These are phyloP conservation scores for Nitzschia putrida DNA, from an alignment of 108 stramenopile genomes.

Conservation along the genomic window DNA sequence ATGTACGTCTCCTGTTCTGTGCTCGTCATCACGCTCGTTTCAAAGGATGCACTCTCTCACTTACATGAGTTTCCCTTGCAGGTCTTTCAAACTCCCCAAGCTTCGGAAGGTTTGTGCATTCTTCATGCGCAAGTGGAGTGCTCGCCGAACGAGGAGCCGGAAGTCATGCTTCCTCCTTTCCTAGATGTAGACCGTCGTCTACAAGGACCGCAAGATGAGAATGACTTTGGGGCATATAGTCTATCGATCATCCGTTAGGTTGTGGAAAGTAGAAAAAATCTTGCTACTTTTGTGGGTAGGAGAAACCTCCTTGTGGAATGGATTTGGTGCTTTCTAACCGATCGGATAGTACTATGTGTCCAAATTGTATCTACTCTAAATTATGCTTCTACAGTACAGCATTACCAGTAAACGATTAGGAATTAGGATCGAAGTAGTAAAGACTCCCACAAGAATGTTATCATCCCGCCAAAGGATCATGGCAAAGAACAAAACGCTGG, in stretches of 20 bases:
- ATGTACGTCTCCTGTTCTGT: conserved; percentile 28
- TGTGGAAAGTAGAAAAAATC: too few species aligned
- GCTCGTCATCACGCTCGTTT: neutral
- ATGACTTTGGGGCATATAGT: conserved; percentile 34
- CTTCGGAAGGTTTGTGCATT: conserved; percentile 59
- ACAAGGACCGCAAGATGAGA: conserved; percentile 30
- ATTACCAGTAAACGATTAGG: too few species aligned
- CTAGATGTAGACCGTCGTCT: conserved; percentile 57
- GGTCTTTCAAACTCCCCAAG: conserved; percentile 55
- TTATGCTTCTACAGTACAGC: too few species aligned
- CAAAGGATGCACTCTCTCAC: neutral
- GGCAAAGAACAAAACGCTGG: too few species aligned
- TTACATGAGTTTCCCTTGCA: neutral
- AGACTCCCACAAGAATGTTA: too few species aligned
- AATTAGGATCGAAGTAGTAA: too few species aligned
- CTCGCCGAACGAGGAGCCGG: conserved; percentile 26
- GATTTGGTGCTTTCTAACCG: too few species aligned
- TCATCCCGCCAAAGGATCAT: too few species aligned
- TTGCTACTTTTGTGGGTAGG: too few species aligned
- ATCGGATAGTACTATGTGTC: too few species aligned
- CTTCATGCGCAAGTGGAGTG: conserved; percentile 78
- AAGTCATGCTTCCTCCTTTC: conserved; percentile 71
- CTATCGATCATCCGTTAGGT: conserved; percentile 20
- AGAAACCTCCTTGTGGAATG: too few species aligned
- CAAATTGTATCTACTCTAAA: too few species aligned